Percentiles rank a stretch among this genome's conserved stretches.
phyloP scores from a whole-genome alignment of 208 protist genomes.

The Trypanosoma brucei region DNA sequence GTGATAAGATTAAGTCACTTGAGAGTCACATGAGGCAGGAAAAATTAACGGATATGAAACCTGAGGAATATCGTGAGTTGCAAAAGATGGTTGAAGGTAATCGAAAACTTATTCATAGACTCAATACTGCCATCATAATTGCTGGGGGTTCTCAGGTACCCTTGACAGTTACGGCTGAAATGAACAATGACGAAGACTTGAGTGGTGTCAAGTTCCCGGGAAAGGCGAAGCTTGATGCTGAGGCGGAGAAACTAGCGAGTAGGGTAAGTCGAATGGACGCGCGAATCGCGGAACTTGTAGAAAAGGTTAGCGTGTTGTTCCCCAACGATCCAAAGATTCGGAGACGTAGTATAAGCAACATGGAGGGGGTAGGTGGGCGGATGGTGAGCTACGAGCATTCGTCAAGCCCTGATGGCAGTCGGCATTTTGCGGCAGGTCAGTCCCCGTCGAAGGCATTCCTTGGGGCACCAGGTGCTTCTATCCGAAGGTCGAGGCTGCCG shows the following conservation, averaged over 20 bases:
- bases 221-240: conserved; percentile 10
- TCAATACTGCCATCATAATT: background rate
- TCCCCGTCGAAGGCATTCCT: too few relatives aligned
- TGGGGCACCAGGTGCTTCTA: too few relatives aligned
- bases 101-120: conserved; percentile 14
- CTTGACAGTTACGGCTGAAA: too few relatives aligned
- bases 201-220: conserved; percentile 14
- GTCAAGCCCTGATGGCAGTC: background rate
- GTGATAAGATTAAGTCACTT: conserved; percentile 36
- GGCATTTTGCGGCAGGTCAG: too few relatives aligned
- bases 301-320: background rate
- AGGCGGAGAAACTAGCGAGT: conserved; percentile 2
- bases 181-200: background rate
- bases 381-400: background rate
- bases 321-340: background rate
- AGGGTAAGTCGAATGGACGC: conserved; percentile 14
- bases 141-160: background rate
- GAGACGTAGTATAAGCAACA: background rate
- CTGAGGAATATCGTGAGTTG: conserved; percentile 54
- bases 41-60: conserved; percentile 28
- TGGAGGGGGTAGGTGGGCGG: background rate
- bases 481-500: too few relatives aligned
- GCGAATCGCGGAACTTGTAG: conserved; percentile 1
- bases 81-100: conserved; percentile 26
- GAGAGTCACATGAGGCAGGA: conserved; percentile 29